A percentile compares a stretch with the other conserved stretches of the same genome.
Evolutionary conservation across 345 rosid genomes (phyloP).

Genomic region (Gossypium bickii): DNA sequence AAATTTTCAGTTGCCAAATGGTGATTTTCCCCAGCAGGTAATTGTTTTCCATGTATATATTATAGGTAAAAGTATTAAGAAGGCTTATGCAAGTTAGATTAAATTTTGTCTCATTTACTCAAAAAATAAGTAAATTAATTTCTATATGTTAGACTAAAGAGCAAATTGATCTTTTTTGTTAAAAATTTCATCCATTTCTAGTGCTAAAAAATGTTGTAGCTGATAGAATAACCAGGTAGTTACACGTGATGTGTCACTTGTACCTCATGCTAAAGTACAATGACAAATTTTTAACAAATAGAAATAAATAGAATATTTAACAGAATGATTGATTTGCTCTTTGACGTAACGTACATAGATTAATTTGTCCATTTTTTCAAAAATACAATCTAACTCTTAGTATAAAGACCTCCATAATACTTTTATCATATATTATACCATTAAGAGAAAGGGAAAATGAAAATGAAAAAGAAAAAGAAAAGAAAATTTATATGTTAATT

Average conservation of each 20-base stretch:
- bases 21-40: slow-evolving; percentile 74
- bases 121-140: no score
- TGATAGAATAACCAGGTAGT: rapidly evolving
- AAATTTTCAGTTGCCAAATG: slow-evolving; percentile 59
- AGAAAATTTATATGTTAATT: no score
- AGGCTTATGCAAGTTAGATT: rapidly evolving
- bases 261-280: no score
- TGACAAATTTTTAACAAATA: no score
- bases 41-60: no score
- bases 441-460: no score
- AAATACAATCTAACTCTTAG: rapidly evolving
- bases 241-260: rapidly evolving
- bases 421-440: no score
- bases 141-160: rapidly evolving
- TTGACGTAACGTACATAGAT: rapidly evolving
- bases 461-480: no score
- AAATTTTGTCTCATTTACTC: rapidly evolving
- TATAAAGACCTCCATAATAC: rapidly evolving
- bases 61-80: no score
- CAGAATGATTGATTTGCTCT: rapidly evolving
- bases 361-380: rapidly evolving
- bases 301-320: rapidly evolving
- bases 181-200: no score
- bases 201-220: no score
- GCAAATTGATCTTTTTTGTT: rapidly evolving